phyloP scores from a whole-genome alignment of 352 stramenopile genomes.

The Pythium folliculosum region DNA sequence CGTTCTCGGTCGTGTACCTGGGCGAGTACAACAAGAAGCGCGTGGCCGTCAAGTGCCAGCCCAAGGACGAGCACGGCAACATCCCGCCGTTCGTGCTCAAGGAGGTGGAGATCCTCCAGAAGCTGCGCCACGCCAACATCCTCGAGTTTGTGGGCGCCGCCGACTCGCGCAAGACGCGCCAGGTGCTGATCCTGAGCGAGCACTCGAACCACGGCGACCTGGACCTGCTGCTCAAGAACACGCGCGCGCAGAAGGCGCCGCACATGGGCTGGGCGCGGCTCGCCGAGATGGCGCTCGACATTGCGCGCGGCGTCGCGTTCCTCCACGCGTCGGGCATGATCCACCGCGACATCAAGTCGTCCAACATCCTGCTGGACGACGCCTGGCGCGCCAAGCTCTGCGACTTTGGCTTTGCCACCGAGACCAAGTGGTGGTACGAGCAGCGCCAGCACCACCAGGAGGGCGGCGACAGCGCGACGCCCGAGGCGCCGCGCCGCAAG shows the following conservation, averaged over 20 bases:
- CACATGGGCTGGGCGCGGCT: constrained; percentile 70
- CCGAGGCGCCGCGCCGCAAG: constrained; percentile 51
- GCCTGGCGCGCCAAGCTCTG: constrained; percentile 75
- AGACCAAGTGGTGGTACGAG: constrained; percentile 47
- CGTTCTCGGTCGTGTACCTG: constrained; percentile 79
- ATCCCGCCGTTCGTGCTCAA: constrained; percentile 78
- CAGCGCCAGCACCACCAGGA: constrained; percentile 23
- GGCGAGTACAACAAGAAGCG: constrained; percentile 72
- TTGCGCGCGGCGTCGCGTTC: constrained; percentile 93
- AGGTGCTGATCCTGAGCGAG: constrained; percentile 86
- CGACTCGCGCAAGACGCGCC: constrained; percentile 66
- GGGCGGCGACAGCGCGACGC: constrained; percentile 1
- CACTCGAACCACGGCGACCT: constrained; percentile 78
- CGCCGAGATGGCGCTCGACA: constrained; percentile 71
- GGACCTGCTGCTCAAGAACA: constrained; percentile 61
- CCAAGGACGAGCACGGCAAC: constrained; percentile 68
- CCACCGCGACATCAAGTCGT: constrained; percentile 89
- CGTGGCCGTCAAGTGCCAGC: constrained; percentile 86
- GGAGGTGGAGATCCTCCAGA: constrained; percentile 71
- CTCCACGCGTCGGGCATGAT: constrained; percentile 89
- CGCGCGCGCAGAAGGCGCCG: constrained; percentile 40
- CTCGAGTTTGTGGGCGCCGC: constrained; percentile 77
- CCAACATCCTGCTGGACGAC: constrained; percentile 83
- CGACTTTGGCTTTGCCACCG: constrained; percentile 84
- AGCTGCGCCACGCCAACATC: constrained; percentile 69